Evolutionary conservation across 192 early-diverging fungal species (phyloP), one percentile per base, ranked within the genome.

Genomic region (Rhizophagus clarus): DNA sequence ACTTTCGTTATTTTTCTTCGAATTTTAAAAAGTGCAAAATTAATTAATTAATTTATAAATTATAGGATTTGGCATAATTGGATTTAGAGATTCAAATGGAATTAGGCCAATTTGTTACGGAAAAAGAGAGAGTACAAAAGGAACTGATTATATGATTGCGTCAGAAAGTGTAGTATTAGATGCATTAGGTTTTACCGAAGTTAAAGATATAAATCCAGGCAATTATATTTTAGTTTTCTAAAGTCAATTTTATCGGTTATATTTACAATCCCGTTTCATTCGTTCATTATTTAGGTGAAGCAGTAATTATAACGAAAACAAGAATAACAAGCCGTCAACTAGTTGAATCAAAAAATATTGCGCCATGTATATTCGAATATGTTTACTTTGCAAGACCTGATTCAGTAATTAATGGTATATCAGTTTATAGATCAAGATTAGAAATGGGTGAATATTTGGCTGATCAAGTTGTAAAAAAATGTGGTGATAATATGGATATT

Each of bases 331-430:
- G 88, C 56, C 89, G 93, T 31, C 89, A 91, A 34, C 79, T 96
- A 81, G 86, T 91, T 26, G 81, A 82, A 2, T 75, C 87, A 40
- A 84, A 85, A 31, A 61, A 79, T 61, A 85, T 90, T 67, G 89
- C 98, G n/a, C 98, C 97, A 37, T 99, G 97, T 87, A 96, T 99
- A 84, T 99, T 99, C 81, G 98, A 99, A 87, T 98, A 96, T 80
- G 98, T 99, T 67, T 95, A 99, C 88, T 99, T 99, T 93, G 97
- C 97, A 4, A 93, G 98, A 24, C 97, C 97, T 20, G 98, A 99
- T 87, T 96, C 95, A 28, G 97, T 98, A 77, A 97, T 99, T 80
- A 96, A 99, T 84, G 96, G 96, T 22, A 94, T 99, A 71, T 98
- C 97, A 7, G 98, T 99, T 28, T 99, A 99, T 92, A 97, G 97